Evolutionary conservation across 2,329 filamentous ascomycete species (phyloP).

Genomic region (Talaromyces funiculosus): DNA sequence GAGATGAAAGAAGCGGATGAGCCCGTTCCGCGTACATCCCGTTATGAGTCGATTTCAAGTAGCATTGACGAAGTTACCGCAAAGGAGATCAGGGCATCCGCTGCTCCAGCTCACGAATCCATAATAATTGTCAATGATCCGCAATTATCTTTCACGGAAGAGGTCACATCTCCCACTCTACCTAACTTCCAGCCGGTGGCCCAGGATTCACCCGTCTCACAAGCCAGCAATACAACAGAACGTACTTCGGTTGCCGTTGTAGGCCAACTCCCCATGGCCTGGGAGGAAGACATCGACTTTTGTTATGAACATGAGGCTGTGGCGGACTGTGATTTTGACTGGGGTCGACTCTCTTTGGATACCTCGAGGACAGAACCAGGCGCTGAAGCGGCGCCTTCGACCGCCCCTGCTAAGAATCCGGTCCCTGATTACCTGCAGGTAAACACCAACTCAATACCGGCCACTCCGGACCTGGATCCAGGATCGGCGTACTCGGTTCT

Average conservation of each 20-base stretch:
- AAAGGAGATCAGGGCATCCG: slow-evolving; percentile 10
- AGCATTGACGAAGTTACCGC: slow-evolving; percentile 17
- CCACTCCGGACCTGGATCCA: slow-evolving; percentile 30
- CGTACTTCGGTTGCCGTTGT: slow-evolving; percentile 18
- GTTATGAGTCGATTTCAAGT: slow-evolving; percentile 13
- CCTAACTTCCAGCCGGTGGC: slow-evolving; percentile 22
- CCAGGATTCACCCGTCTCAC: slow-evolving; percentile 16
- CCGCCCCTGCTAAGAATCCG: slow-evolving; percentile 11
- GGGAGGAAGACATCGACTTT: slow-evolving; percentile 60
- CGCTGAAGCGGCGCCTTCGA: not conserved
- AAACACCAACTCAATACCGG: slow-evolving; percentile 22
- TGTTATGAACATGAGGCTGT: slow-evolving; percentile 58
- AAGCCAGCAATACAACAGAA: slow-evolving; percentile 16
- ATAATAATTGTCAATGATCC: slow-evolving; percentile 27
- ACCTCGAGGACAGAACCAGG: slow-evolving; percentile 16
- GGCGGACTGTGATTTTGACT: slow-evolving; percentile 57
- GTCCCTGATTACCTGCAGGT: slow-evolving; percentile 13
- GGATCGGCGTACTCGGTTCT: slow-evolving; percentile 28
- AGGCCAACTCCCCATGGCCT: slow-evolving; percentile 39
- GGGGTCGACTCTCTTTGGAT: slow-evolving; percentile 41
- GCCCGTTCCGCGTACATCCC: slow-evolving; percentile 5
- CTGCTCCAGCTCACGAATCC: slow-evolving; percentile 23
- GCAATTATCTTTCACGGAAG: slow-evolving; percentile 40
- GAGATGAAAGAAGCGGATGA: slow-evolving; percentile 25
- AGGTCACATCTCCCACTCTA: slow-evolving; percentile 38